Percentiles rank a stretch among this genome's conserved stretches.
Evolutionary conservation across 768 basidiomycete species (phyloP).

Genomic region (Pisolithus orientalis): DNA sequence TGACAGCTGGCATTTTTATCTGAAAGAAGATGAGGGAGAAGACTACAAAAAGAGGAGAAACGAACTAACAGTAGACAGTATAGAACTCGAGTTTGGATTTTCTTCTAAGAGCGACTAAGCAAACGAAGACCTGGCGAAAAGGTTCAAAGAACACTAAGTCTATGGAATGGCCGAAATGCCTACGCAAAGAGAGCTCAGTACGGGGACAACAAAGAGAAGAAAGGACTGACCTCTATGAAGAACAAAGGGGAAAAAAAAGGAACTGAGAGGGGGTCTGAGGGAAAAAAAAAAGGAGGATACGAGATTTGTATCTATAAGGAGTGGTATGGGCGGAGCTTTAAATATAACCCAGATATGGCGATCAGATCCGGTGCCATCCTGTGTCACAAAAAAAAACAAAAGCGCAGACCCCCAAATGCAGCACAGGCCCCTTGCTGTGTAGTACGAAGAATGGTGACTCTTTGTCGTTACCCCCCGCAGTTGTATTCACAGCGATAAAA

Average conservation of each 20-base stretch:
- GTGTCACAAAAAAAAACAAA: neutral
- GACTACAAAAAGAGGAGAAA: neutral
- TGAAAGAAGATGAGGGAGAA: conserved; percentile 27
- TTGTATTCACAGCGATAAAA: neutral
- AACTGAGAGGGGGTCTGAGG: conserved; percentile 28
- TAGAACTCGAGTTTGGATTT: conserved; percentile 30
- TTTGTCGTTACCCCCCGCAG: neutral
- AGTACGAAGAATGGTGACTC: neutral
- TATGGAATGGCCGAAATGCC: conserved; percentile 36
- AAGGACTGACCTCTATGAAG: conserved; percentile 30
- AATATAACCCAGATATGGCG: conserved; percentile 13
- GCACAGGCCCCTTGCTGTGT: neutral
- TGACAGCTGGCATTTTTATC: conserved; percentile 74
- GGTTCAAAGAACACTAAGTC: conserved; percentile 61
- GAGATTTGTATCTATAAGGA: conserved; percentile 11
- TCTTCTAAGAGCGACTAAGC: conserved; percentile 33
- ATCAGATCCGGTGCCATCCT: conserved; percentile 3
- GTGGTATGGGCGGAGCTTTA: conserved; percentile 25
- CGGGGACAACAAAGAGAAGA: conserved; percentile 1
- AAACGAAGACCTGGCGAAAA: conserved; percentile 43
- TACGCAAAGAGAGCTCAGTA: conserved; percentile 6
- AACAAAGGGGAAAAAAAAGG: conserved; percentile 19
- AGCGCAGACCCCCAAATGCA: neutral
- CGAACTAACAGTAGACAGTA: conserved; percentile 26
- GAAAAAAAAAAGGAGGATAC: conserved; percentile 10